phyloP scores from a whole-genome alignment of 345 rosid species.

The Carallia pectinifolia region DNA sequence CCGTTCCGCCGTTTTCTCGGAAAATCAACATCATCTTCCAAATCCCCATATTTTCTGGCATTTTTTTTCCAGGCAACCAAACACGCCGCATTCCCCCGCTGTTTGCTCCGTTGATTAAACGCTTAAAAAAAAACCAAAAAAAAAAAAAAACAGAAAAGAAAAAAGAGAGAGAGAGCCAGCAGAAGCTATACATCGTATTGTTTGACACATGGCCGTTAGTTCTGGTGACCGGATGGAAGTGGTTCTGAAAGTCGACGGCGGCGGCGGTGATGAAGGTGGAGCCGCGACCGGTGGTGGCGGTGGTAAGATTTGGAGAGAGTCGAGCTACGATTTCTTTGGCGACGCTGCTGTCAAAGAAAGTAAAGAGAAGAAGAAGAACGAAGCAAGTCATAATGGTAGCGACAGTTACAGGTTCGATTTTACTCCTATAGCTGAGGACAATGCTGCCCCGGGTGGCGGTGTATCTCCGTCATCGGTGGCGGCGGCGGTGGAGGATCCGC shows the following conservation, averaged over 20 bases:
- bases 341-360: constrained; percentile 25
- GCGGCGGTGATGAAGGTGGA: constrained; percentile 24
- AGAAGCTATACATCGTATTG: no score
- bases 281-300: constrained; percentile 17
- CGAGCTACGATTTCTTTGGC: constrained; percentile 53
- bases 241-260: constrained; percentile 29
- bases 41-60: no score
- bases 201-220: constrained; percentile 16
- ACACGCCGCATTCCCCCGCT: no score
- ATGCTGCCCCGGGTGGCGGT: neutral
- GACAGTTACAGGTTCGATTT: constrained; percentile 35
- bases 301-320: constrained; percentile 53
- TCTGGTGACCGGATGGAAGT: constrained; percentile 38
- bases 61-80: no score
- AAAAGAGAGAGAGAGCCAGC: no score
- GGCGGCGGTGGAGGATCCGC: constrained; percentile 51
- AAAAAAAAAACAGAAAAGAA: no score
- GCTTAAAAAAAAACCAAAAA: no score
- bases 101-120: no score
- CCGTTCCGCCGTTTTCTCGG: no score
- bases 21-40: no score
- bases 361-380: neutral
- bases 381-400: constrained; percentile 6
- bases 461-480: neutral
- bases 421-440: neutral